Percentiles rank a stretch among this genome's conserved stretches.
Conservation (phyloP, 2,329 filamentous ascomycete genomes). For the Clarireedia paspali region DNA sequence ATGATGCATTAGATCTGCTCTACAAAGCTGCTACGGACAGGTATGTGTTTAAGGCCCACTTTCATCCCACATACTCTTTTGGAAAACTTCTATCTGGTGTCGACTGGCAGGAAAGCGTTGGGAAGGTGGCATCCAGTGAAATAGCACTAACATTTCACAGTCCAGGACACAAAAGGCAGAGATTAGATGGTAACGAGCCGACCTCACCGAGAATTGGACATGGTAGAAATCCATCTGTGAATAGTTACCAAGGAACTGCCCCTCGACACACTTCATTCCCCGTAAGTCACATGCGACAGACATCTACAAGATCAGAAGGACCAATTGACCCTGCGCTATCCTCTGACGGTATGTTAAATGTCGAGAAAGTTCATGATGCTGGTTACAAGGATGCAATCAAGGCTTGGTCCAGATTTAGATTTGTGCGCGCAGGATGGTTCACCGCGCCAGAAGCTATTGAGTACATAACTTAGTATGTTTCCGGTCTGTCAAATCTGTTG, state of each 20-base stretch:
- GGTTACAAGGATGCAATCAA: slow-evolving; percentile 64
- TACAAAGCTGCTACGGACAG: slow-evolving; percentile 75
- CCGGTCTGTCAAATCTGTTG: background rate
- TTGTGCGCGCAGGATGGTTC: slow-evolving; percentile 96
- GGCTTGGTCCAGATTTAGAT: slow-evolving; percentile 87
- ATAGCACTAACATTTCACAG: slow-evolving; percentile 33
- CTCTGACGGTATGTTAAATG: slow-evolving; percentile 9
- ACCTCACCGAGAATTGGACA: slow-evolving; percentile 21
- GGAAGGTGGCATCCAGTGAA: too few species aligned
- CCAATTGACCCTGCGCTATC: slow-evolving; percentile 26
- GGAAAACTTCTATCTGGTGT: background rate
- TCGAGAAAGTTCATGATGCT: slow-evolving; percentile 35
- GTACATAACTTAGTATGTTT: slow-evolving; percentile 79
- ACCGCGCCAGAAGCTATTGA: slow-evolving; percentile 86
- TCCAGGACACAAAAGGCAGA: slow-evolving; percentile 28
- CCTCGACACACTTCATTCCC: slow-evolving; percentile 13
- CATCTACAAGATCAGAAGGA: slow-evolving; percentile 13
- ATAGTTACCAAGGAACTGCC: slow-evolving; percentile 13
- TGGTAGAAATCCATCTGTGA: slow-evolving; percentile 11
- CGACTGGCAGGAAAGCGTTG: background rate
- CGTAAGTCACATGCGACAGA: slow-evolving; percentile 18
- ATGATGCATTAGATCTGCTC: slow-evolving; percentile 85
- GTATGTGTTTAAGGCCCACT: slow-evolving; percentile 19
- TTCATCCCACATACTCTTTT: too few species aligned
- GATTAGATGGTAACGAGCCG: slow-evolving; percentile 18